Base-by-base conservation (phyloP, 441 rosid species). In the Adansonia gregorii region DNA sequence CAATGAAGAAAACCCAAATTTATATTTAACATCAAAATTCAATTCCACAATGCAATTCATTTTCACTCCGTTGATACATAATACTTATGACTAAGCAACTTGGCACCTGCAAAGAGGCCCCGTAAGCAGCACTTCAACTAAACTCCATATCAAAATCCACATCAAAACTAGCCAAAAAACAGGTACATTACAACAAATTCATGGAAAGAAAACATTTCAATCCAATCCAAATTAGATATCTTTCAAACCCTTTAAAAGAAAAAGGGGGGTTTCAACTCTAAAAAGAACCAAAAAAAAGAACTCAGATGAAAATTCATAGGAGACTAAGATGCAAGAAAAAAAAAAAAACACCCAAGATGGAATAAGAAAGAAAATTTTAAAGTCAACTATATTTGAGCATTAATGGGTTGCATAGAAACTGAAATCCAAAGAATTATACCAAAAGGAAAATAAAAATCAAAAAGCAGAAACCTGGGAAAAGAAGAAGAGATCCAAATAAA, bases 1-100 rank as follows among this genome's bases (percentile, higher is more conserved):
- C 76, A 80, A 75, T 9, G 31, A 81, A 76, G 52, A 66, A 75
- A 60, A 65, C 73, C 48, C 65, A 66, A 14, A 73, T 70, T 72
- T 67, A 24, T 45, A 70, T 10, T 56, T 0, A 45, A 35, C 51
- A 69, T 41, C 49, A 59, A 67, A 58, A 72, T 10, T 22, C 22
- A 64, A 59, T 10, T 24, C 27, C 7, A 35, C 20, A 58, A 79
- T 45, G 65, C 9, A 60, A 9, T 58, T 59, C 54, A 39, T 22
- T 45, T 59, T 71, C 46, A 52, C 24, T 31, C 8, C 60, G 52
- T 52, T 52, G 14, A 71, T n/a, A 52, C 46, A 51, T 31, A 27
- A 15, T 7, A 51, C 15, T 70, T 51, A 51, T 24, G 48, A 31
- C 48, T 52, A 48, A 48, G 39, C 72, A 46, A 67, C 56, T 46